phyloP scores from a whole-genome alignment of 768 basidiomycete species.

The Pulveroboletus ravenelii region DNA sequence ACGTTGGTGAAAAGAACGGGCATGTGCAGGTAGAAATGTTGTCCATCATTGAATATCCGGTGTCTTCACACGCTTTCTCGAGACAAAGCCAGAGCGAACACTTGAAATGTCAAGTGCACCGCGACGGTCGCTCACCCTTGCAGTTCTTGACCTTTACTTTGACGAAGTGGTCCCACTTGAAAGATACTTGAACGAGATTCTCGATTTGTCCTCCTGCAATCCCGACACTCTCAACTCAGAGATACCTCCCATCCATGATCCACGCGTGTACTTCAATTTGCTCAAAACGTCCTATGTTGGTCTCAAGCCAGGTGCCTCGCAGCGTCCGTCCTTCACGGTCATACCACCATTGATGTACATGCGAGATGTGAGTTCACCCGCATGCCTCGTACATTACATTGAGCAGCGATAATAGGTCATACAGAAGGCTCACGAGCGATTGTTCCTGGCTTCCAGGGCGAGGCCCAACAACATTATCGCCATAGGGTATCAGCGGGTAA shows the following conservation, averaged over 20 bases:
- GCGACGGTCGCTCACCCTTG: slow-evolving; percentile 17
- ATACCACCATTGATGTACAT: slow-evolving; percentile 45
- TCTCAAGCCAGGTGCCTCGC: slow-evolving; percentile 22
- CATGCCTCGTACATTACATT: background rate
- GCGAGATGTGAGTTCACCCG: slow-evolving; percentile 42
- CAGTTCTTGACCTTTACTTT: slow-evolving; percentile 44
- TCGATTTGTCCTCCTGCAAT: slow-evolving; percentile 16
- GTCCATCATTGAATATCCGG: too few relatives aligned
- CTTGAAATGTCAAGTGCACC: slow-evolving; percentile 2
- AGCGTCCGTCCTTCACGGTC: slow-evolving; percentile 24
- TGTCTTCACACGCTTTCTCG: background rate
- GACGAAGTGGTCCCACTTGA: slow-evolving; percentile 36
- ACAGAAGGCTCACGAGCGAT: slow-evolving; percentile 52
- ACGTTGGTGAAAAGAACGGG: too few relatives aligned
- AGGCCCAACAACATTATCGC: slow-evolving; percentile 57
- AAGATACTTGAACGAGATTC: slow-evolving; percentile 37
- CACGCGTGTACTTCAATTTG: slow-evolving; percentile 31
- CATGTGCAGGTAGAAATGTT: too few relatives aligned
- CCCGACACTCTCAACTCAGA: slow-evolving; percentile 12
- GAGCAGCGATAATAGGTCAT: slow-evolving; percentile 42
- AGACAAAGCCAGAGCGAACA: background rate
- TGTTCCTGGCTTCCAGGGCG: slow-evolving; percentile 39
- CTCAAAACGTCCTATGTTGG: slow-evolving; percentile 48
- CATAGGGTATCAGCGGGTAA: slow-evolving; percentile 57
- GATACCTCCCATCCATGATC: slow-evolving; percentile 17